Conservation (phyloP, 495 filamentous ascomycete genomes). For the Lepraria neglecta region DNA sequence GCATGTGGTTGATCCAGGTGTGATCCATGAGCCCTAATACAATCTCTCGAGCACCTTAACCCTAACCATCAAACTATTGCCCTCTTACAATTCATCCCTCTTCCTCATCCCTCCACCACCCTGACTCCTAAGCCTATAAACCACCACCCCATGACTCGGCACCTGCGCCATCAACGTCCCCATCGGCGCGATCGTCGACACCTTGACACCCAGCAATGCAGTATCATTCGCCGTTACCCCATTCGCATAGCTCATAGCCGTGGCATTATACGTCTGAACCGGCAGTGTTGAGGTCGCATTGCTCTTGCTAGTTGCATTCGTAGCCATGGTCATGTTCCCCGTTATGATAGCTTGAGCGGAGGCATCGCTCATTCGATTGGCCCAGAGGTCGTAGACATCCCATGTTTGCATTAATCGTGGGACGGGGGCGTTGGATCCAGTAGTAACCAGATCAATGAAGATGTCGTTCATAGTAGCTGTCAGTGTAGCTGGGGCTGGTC, state of each 20-base stretch:
- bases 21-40: not conserved
- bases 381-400: slow-evolving; percentile 55
- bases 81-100: slow-evolving; percentile 40
- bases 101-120: slow-evolving; percentile 28
- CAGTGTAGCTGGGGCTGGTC: slow-evolving; percentile 37
- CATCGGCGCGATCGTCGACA: slow-evolving; percentile 35
- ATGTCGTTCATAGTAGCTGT: slow-evolving; percentile 49
- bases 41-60: not conserved
- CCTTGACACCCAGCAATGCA: slow-evolving; percentile 40
- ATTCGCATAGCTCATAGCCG: slow-evolving; percentile 37
- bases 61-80: not conserved
- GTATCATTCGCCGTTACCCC: slow-evolving; percentile 35
- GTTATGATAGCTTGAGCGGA: slow-evolving; percentile 41
- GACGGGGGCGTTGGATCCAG: slow-evolving; percentile 36
- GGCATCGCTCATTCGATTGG: slow-evolving; percentile 43
- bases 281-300: slow-evolving; percentile 20
- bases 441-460: slow-evolving; percentile 43
- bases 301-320: slow-evolving; percentile 35
- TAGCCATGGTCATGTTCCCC: slow-evolving; percentile 28
- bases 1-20: not conserved
- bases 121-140: slow-evolving; percentile 42
- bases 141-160: slow-evolving; percentile 39
- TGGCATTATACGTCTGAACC: slow-evolving; percentile 38
- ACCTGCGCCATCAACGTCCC: slow-evolving; percentile 40
- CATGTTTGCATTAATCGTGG: slow-evolving; percentile 34